phyloP scores from a whole-genome alignment of 352 stramenopile genomes.

The Phytophthora palmivora region DNA sequence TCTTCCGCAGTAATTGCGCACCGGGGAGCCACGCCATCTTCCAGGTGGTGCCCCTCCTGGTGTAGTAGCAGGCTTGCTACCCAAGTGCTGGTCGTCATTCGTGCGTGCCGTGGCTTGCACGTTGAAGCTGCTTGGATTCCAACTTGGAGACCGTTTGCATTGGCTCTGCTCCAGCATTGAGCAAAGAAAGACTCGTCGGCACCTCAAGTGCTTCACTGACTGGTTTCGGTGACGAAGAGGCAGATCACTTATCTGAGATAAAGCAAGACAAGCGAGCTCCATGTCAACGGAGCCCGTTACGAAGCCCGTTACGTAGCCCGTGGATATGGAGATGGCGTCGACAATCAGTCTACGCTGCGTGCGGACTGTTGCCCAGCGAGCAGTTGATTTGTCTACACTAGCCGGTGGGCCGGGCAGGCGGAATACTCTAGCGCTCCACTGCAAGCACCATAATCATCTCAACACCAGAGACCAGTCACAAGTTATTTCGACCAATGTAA shows the following conservation, averaged over 20 bases:
- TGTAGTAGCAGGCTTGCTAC: background rate
- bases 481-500: conserved; percentile 8
- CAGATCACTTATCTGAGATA: too few species aligned
- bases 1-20: too few species aligned
- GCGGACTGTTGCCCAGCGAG: background rate
- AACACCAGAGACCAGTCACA: background rate
- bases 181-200: conserved; percentile 17
- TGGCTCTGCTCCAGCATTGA: conserved; percentile 17
- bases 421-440: conserved; percentile 24
- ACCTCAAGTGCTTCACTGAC: background rate
- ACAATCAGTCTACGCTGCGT: conserved; percentile 7
- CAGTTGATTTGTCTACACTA: conserved; percentile 12
- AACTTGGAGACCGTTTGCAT: conserved; percentile 14
- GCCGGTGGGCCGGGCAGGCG: conserved; percentile 1
- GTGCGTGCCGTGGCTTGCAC: conserved; percentile 13
- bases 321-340: background rate
- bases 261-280: conserved; percentile 1
- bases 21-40: too few species aligned
- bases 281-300: background rate
- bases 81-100: conserved; percentile 9
- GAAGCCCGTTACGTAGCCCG: too few species aligned
- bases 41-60: too few species aligned
- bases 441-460: conserved; percentile 16
- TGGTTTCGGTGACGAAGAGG: background rate
- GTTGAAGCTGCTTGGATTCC: conserved; percentile 18